phyloP scores from a whole-genome alignment of 1,284 basidiomycete genomes.

The Thelephora terrestris region DNA sequence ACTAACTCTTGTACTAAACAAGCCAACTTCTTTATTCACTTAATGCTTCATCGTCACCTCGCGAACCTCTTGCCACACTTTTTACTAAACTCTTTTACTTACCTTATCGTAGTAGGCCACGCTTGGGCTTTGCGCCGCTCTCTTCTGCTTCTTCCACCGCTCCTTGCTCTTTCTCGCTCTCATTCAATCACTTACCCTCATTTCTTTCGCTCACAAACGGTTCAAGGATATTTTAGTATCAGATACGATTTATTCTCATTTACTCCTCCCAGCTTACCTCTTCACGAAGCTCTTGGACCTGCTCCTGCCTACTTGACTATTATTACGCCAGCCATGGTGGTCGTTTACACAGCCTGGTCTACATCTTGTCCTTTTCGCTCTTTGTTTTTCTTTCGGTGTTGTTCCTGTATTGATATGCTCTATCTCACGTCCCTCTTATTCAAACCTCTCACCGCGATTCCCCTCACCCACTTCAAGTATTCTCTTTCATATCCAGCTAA shows the following conservation, averaged over 20 bases:
- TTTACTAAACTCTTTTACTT: constrained; percentile 4
- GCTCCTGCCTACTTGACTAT: neutral
- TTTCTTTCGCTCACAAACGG: constrained; percentile 6
- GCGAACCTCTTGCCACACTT: constrained; percentile 7
- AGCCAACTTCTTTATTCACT: constrained; percentile 1
- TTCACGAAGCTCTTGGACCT: constrained; percentile 1
- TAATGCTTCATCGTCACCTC: neutral
- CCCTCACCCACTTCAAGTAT: too few species aligned
- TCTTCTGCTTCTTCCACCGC: neutral
- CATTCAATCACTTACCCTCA: constrained; percentile 10
- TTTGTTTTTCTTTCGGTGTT: too few species aligned
- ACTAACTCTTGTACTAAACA: neutral
- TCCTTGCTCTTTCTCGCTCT: constrained; percentile 6
- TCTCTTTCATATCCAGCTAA: too few species aligned
- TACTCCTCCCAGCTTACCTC: constrained; percentile 5
- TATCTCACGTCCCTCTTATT: too few species aligned
- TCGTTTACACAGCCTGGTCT: neutral
- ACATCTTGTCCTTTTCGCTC: too few species aligned
- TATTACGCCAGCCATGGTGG: neutral
- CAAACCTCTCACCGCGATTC: too few species aligned
- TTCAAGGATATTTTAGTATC: constrained; percentile 14
- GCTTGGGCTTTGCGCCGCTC: constrained; percentile 1
- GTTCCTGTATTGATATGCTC: too few species aligned
- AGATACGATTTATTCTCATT: constrained; percentile 12
- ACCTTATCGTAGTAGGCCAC: neutral